Evolutionary conservation across 163 green algal genomes (phyloP).

Genomic region (Scenedesmus sp.): DNA sequence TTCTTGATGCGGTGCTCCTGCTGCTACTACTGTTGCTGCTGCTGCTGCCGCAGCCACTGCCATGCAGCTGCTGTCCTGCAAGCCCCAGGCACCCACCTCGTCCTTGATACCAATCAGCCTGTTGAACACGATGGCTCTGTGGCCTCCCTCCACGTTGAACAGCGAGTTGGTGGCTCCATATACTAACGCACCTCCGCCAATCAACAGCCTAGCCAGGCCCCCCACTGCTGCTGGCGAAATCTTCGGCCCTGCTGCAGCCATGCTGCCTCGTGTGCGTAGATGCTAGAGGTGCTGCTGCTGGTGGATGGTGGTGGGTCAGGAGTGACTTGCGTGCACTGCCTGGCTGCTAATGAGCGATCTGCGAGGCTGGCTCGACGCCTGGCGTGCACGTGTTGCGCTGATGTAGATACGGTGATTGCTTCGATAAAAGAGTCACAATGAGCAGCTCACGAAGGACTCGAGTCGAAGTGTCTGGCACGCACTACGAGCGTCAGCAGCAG

Average conservation of each 20-base stretch:
- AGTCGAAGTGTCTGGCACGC: not conserved
- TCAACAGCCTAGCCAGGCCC: conserved; percentile 18
- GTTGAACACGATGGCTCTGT: conserved; percentile 99
- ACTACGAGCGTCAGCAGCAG: conserved; percentile 4
- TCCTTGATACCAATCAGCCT: conserved; percentile 97
- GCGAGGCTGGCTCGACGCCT: not conserved
- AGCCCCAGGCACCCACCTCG: conserved; percentile 61
- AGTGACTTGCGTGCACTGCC: not conserved
- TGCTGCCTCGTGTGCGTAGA: not conserved
- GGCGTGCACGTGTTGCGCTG: not conserved
- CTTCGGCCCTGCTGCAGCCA: conserved; percentile 19
- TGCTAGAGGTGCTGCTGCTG: not conserved
- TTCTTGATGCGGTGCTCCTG: not conserved
- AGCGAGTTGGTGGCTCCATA: conserved; percentile 82
- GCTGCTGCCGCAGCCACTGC: not conserved
- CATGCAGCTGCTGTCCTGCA: not conserved
- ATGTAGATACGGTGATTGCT: not conserved
- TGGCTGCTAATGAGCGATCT: conserved; percentile 4
- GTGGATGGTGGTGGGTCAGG: not conserved
- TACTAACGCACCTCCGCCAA: conserved; percentile 35
- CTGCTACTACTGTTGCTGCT: conserved; percentile 6
- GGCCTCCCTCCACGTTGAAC: conserved; percentile 99
- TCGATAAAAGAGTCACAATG: not conserved
- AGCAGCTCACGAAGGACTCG: not conserved
- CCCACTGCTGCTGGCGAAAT: conserved; percentile 37